Evolutionary conservation across 192 early-diverging fungal genomes (phyloP), one percentile per base, ranked within the genome.

Genomic region (Entophlyctis helioformis): DNA sequence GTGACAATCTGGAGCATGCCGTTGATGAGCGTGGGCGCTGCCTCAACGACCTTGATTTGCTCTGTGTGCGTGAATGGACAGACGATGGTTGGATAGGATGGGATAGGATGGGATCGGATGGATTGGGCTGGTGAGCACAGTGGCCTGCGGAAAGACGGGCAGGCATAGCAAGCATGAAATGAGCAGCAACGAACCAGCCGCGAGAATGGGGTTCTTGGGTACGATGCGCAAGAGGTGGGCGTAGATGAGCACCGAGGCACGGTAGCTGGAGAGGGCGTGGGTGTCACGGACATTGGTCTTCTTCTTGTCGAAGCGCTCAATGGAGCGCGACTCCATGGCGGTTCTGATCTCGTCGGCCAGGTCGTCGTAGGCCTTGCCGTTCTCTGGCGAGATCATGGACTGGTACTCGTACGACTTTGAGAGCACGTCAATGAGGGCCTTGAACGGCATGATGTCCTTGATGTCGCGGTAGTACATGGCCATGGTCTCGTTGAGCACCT

Each of bases 1-100:
- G 78, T 76, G 10, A 91, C 72, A 39, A 97, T 89, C 53, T 91
- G 88, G 20, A 93, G 63, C 63, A 98, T 59, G 12, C 94, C 96
- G 38, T 80, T 74, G 21, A 95, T 57, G 26, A 99, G 72, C 24
- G 77, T 78, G 26, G 83, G 60, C 11, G 85, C 71, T 29, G 67
- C 81, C 55, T 81, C 67, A 11, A 86, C 75, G 44, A 92, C 83
- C 44, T 79, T 69, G 12, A 33, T 23, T 55, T 75, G 72, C 38
- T 74, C 76, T 59, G 37, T 4, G 0, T 23, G 16, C 27, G 10
- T 10, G 19, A 13, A n/a, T 24, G 45, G 19, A 16, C 20, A 43
- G 11, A 43, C 15, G 38, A 59, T n/a, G n/a, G n/a, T n/a, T n/a
- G n/a, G n/a, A n/a, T n/a, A n/a, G n/a, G n/a, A n/a, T n/a, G n/a